Percentiles rank a stretch among this genome's conserved stretches.
These are phyloP conservation scores for Neofusicoccum parvum DNA, from an alignment of 2,329 filamentous ascomycete genomes.

Conservation along the genomic window DNA sequence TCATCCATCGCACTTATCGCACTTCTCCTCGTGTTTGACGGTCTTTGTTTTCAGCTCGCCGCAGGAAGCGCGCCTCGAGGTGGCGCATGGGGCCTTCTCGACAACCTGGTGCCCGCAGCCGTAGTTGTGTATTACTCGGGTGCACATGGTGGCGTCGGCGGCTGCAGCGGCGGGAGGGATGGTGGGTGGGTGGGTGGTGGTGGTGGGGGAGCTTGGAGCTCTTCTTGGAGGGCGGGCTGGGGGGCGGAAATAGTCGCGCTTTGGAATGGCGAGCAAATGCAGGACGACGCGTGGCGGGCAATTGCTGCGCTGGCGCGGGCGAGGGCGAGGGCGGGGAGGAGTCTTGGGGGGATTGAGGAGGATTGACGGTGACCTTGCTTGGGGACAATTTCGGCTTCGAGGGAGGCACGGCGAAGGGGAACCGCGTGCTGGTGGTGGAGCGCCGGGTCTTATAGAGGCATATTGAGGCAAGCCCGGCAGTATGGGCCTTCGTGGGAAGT, in stretches of 20 bases:
- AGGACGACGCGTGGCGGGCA: constrained; percentile 20
- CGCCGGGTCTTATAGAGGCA: constrained; percentile 40
- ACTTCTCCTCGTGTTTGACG: constrained; percentile 53
- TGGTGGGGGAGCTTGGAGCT: constrained; percentile 12
- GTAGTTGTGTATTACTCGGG: constrained; percentile 50
- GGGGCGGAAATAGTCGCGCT: constrained; percentile 33
- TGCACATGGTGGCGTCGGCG: constrained; percentile 44
- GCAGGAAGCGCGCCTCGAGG: constrained; percentile 46
- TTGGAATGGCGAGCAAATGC: constrained; percentile 24
- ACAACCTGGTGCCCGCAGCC: constrained; percentile 48
- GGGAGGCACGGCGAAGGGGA: constrained; percentile 17
- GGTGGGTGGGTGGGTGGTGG: constrained; percentile 27
- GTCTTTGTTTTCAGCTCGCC: constrained; percentile 45
- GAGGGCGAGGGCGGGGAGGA: constrained; percentile 15
- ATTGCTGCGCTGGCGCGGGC: constrained; percentile 11
- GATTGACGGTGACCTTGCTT: constrained; percentile 17
- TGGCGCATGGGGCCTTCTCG: constrained; percentile 50
- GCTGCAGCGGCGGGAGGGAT: constrained; percentile 8
- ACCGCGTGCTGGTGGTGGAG: constrained; percentile 19
- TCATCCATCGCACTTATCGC: constrained; percentile 49
- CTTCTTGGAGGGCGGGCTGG: constrained; percentile 31
- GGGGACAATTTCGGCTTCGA: constrained; percentile 18
- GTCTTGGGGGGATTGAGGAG: constrained; percentile 18
- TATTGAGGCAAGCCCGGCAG: constrained; percentile 30
- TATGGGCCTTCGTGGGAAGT: constrained; percentile 40